phyloP scores from a whole-genome alignment of 805 yeast species.

The Debaryomyces prosopidis region DNA sequence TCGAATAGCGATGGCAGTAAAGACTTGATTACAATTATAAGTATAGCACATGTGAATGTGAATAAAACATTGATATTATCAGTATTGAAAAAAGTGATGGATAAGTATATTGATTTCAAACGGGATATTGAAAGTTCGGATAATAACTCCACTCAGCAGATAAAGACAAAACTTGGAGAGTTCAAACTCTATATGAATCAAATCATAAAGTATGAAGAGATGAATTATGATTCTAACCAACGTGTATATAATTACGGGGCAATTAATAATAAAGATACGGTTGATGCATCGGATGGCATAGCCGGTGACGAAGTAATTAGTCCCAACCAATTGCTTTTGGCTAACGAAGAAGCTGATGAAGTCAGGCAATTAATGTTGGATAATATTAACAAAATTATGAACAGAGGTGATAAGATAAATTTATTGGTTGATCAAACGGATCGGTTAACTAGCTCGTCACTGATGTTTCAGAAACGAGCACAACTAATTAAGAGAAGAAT shows the following conservation, averaged over 20 bases:
- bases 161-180: slow-evolving; percentile 40
- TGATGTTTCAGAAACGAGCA: slow-evolving; percentile 69
- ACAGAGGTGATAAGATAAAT: slow-evolving; percentile 76
- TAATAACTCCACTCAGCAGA: slow-evolving; percentile 8
- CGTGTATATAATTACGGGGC: slow-evolving; percentile 36
- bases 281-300: slow-evolving; percentile 13
- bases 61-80: slow-evolving; percentile 47
- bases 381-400: slow-evolving; percentile 68
- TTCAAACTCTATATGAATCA: slow-evolving; percentile 59
- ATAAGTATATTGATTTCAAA: slow-evolving; percentile 47
- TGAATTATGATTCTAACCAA: slow-evolving; percentile 39
- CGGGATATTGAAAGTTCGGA: slow-evolving; percentile 20
- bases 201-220: slow-evolving; percentile 55
- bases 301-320: slow-evolving; percentile 20
- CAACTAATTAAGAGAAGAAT: slow-evolving; percentile 59
- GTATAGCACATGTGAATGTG: slow-evolving; percentile 45
- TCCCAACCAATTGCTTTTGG: slow-evolving; percentile 39
- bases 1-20: slow-evolving; percentile 43
- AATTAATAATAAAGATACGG: slow-evolving; percentile 5
- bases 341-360: slow-evolving; percentile 59
- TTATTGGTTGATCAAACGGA: slow-evolving; percentile 78
- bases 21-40: slow-evolving; percentile 54
- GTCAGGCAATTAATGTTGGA: slow-evolving; percentile 70
- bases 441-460: slow-evolving; percentile 63
- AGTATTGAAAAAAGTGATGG: slow-evolving; percentile 50